These are phyloP conservation scores for Sanghuangporus weigelae DNA, from an alignment of 1,284 basidiomycete species.

Conservation along the genomic window DNA sequence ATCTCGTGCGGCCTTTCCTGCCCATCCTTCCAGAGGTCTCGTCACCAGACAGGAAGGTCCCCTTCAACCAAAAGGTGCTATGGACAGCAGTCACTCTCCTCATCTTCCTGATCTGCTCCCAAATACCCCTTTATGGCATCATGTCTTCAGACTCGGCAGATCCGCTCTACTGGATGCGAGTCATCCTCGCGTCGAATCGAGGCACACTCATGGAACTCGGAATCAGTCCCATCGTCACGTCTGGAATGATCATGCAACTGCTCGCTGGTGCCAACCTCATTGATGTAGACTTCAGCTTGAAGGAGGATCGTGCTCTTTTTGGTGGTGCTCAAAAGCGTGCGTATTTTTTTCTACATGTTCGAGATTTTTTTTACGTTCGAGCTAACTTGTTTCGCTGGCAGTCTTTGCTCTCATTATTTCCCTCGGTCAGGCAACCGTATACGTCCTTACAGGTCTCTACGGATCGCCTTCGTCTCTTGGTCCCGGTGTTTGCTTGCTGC, in stretches of 20 bases:
- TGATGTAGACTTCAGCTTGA: constrained; percentile 95
- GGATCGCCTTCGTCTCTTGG: constrained; percentile 92
- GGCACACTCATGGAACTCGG: constrained; percentile 99
- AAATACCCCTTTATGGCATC: constrained; percentile 96
- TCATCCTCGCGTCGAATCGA: constrained; percentile 96
- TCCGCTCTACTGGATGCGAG: constrained; percentile 99
- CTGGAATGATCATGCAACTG: constrained; percentile 99
- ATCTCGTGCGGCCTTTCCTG: constrained; percentile 93
- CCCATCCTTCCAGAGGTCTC: constrained; percentile 93
- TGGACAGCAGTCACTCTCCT: constrained; percentile 97
- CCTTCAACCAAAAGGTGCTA: constrained; percentile 94
- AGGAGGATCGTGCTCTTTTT: constrained; percentile 96
- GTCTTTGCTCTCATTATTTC: constrained; percentile 97
- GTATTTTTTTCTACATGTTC: constrained; percentile 29
- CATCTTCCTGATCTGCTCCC: constrained; percentile 97
- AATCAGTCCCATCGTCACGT: constrained; percentile 95
- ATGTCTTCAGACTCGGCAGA: constrained; percentile 98
- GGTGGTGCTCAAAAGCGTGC: constrained; percentile 95
- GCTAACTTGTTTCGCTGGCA: constrained; percentile 28
- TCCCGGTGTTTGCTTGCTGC: constrained; percentile 91
- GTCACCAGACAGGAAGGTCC: constrained; percentile 93
- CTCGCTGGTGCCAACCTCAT: constrained; percentile 96
- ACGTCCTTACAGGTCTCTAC: constrained; percentile 96
- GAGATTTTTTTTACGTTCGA: constrained; percentile 10
- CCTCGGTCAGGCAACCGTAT: constrained; percentile 95